phyloP scores from a whole-genome alignment of 2,329 filamentous ascomycete species.

The Diaporthe aspalathi region DNA sequence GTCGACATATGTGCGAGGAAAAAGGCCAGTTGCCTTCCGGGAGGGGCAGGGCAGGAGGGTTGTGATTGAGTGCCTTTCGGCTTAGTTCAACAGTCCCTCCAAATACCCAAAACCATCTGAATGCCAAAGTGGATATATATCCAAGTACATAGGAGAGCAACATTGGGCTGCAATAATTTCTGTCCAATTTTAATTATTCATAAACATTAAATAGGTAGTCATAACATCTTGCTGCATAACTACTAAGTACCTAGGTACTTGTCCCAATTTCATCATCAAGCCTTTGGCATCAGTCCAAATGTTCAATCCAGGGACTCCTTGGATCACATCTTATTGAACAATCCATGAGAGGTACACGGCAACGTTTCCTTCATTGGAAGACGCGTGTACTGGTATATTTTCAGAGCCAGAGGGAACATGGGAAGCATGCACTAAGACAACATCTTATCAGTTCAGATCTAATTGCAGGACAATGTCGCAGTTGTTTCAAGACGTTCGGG shows the following conservation, averaged over 20 bases:
- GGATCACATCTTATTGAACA: not conserved
- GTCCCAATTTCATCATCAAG: not conserved
- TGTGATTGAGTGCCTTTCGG: too few species aligned
- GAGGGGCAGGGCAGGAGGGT: too few species aligned
- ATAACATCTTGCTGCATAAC: not conserved
- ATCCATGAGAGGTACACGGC: slow-evolving; percentile 23
- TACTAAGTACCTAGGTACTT: too few species aligned
- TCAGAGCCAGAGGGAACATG: not conserved
- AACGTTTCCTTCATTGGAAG: not conserved
- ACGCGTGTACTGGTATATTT: not conserved
- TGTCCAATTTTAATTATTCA: not conserved
- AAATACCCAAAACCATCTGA: too few species aligned
- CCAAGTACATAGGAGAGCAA: too few species aligned
- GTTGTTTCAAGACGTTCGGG: not conserved
- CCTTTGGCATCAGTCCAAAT: not conserved
- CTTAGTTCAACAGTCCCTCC: too few species aligned
- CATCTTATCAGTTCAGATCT: not conserved
- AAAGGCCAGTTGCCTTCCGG: too few species aligned
- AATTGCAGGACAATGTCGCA: not conserved
- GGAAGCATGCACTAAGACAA: not conserved
- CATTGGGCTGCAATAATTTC: too few species aligned
- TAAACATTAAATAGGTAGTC: slow-evolving; percentile 1
- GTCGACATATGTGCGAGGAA: too few species aligned
- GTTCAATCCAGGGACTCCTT: not conserved
- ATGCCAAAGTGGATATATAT: too few species aligned